These are phyloP conservation scores for Magnusiomyces paraingens DNA, from an alignment of 1,139 yeast genomes.

Conservation along the genomic window DNA sequence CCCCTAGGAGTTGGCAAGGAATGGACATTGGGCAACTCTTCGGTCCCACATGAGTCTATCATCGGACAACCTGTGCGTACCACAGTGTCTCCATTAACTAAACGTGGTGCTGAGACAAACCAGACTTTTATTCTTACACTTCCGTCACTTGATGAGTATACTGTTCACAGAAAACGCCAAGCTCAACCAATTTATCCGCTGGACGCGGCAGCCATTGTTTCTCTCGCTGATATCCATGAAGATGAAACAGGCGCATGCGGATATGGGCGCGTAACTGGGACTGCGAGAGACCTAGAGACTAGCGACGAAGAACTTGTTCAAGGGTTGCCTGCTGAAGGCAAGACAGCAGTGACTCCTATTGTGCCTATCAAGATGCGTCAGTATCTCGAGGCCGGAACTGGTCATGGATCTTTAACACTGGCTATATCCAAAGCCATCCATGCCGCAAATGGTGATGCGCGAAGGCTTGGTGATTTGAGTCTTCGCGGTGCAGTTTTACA, in stretches of 20 bases:
- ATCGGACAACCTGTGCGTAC: constrained; percentile 12
- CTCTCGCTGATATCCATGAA: constrained; percentile 41
- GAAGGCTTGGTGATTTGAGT: constrained; percentile 15
- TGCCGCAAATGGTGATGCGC: constrained; percentile 37
- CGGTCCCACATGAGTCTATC: constrained; percentile 13
- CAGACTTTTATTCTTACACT: constrained; percentile 30
- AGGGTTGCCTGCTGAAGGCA: background rate
- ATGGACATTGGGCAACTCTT: constrained; percentile 6
- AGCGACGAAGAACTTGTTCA: constrained; percentile 6
- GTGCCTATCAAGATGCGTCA: constrained; percentile 23
- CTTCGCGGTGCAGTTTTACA: constrained; percentile 41
- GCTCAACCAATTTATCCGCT: constrained; percentile 46
- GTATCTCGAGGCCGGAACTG: constrained; percentile 46
- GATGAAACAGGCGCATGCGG: constrained; percentile 22
- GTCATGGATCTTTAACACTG: constrained; percentile 44
- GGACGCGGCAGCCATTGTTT: constrained; percentile 43
- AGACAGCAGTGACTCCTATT: background rate
- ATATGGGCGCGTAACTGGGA: constrained; percentile 27
- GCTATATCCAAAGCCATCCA: constrained; percentile 41
- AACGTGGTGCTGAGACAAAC: constrained; percentile 2
- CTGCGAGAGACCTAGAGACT: constrained; percentile 20
- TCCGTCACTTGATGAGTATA: constrained; percentile 42
- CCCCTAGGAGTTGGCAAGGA: constrained; percentile 12
- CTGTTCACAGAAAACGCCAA: constrained; percentile 35
- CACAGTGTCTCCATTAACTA: constrained; percentile 6